These are phyloP conservation scores for Ambrosia trifida DNA, from an alignment of 129 eudicot genomes.

Conservation along the genomic window DNA sequence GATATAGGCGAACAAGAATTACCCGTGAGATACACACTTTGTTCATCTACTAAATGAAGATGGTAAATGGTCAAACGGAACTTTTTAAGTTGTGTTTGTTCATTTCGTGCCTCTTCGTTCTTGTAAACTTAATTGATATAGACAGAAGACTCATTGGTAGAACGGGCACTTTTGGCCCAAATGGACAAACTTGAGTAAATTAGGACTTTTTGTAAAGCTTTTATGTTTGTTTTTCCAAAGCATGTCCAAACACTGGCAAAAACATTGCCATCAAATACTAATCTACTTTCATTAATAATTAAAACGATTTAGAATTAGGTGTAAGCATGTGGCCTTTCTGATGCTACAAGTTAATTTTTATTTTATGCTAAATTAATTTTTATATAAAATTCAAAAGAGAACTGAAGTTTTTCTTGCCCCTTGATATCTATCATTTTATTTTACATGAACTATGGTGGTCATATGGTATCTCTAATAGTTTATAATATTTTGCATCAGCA, in stretches of 20 bases:
- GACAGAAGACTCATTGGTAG: background rate
- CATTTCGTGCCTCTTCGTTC: background rate
- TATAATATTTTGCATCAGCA: constrained; percentile 47
- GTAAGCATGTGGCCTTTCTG: background rate
- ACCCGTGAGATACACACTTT: constrained; percentile 48
- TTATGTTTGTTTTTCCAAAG: background rate
- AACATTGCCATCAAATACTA: background rate
- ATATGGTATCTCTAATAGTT: constrained; percentile 2
- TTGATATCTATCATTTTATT: background rate
- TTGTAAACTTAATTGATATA: background rate
- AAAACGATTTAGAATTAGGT: background rate
- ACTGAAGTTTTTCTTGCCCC: background rate
- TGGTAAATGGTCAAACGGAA: constrained; percentile 17
- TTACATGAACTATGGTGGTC: background rate
- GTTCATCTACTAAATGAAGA: constrained; percentile 15
- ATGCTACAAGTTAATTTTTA: background rate
- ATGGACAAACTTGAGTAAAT: background rate
- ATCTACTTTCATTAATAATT: background rate
- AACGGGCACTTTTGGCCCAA: background rate
- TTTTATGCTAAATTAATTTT: background rate
- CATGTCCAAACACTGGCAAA: background rate
- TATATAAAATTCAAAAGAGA: background rate
- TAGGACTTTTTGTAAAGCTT: background rate
- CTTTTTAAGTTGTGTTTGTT: background rate
- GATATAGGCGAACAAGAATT: constrained; percentile 73